Base-by-base conservation (phyloP, 2,329 filamentous ascomycete species). In the Talaromyces sp. region DNA sequence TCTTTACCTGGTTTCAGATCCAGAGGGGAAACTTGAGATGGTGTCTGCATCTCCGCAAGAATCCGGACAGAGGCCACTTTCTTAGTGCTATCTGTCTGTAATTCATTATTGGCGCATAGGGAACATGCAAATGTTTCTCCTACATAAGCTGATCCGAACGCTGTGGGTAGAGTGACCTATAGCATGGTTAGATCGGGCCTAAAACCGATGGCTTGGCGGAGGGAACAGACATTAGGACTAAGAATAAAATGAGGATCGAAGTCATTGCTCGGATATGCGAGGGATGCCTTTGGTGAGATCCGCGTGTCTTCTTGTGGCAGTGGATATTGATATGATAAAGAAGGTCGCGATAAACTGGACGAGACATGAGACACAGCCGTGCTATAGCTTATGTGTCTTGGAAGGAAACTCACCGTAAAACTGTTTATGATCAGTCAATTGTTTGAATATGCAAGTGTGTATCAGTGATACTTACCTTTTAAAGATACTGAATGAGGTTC, bases 71-170 rank as follows among this genome's bases (percentile, higher is more conserved):
- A 89, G 62, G 85, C 87, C 40, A 96, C 85, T 46, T 75, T 76
- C 60, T 75, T 74, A 3, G 71, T 69, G 5, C 69, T 67, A 8
- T 74, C 69, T 25, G 72, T 68, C 7, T 73, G 66, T 1, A 86
- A 74, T 69, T 97, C 93, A 71, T 97, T 93, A 78, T 96, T 97
- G n/a, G 89, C 92, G 75, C 92, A 96, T 21, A 97, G 81, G 1
- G 93, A 96, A 75, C 94, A 99, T 63, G 88, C 87, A 75, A 99
- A 97, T 0, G 88, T 91, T 77, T 97, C 92, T 66, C 94, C 94
- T 19, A 97, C 93, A 72, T 97, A 97, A 8, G 93, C 92, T 11
- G 90, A 93, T 45, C 92, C 93, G 72, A 99, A 97, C 0, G 91
- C 88, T 15, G 91, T 87, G 9, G 94, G 93, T 1, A 97, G 85